Evolutionary conservation across 78 protist species (phyloP).

Genomic region (Dictyostelium citrinum): DNA sequence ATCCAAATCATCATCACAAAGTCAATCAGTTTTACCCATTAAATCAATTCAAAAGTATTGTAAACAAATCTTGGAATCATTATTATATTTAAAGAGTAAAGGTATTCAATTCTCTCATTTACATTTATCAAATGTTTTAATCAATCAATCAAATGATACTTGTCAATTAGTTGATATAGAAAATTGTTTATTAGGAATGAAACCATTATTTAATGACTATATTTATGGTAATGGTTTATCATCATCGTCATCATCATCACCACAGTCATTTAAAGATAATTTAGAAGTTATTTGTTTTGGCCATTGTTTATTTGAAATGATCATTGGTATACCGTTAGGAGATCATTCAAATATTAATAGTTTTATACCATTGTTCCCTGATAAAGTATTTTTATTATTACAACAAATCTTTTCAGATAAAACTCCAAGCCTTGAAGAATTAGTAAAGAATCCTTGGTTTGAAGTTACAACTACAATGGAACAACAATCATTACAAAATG

Average conservation of each 20-base stretch:
- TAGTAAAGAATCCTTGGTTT: conserved; percentile 8
- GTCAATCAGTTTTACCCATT: not conserved
- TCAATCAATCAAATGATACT: not conserved
- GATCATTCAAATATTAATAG: not conserved
- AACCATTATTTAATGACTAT: conserved; percentile 14
- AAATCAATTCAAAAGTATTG: conserved; percentile 19
- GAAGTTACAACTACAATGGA: not conserved
- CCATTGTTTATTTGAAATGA: conserved; percentile 43
- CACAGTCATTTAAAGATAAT: conserved; percentile 9
- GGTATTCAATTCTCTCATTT: conserved; percentile 37
- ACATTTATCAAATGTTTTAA: conserved; percentile 24
- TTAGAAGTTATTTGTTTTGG: conserved; percentile 49
- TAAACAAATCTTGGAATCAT: conserved; percentile 41
- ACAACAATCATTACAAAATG: not conserved
- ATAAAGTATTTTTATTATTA: not conserved
- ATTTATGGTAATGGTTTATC: no score
- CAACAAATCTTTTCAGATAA: conserved; percentile 3
- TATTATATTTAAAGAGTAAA: conserved; percentile 27
- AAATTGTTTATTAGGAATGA: conserved; percentile 39
- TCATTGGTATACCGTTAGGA: conserved; percentile 36
- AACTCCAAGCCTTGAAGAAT: conserved; percentile 43
- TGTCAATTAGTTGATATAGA: conserved; percentile 44
- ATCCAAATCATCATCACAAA: not conserved
- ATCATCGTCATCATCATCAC: no score
- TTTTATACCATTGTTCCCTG: conserved; percentile 36